These are phyloP conservation scores for Backusella parvicylindrica DNA, from an alignment of 192 early-diverging fungal genomes.

Conservation along the genomic window DNA sequence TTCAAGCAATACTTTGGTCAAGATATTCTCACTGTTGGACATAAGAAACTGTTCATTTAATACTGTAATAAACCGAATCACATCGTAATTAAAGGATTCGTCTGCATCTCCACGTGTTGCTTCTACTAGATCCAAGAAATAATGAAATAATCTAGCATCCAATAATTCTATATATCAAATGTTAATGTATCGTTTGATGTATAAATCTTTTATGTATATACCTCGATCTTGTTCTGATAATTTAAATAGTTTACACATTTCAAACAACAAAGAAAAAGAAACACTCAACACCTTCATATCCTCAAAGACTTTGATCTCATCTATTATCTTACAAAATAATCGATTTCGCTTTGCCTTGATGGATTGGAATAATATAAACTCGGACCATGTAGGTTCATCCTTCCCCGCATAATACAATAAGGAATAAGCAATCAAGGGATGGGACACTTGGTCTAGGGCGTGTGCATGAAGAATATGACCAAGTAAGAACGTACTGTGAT, in stretches of 20 bases:
- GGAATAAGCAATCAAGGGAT: constrained; percentile 43
- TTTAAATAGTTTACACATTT: constrained; percentile 57
- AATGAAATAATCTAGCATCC: constrained; percentile 42
- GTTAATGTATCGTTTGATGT: background rate
- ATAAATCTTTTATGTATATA: constrained; percentile 12
- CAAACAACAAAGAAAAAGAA: constrained; percentile 51
- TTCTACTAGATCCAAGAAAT: constrained; percentile 59
- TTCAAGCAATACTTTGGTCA: constrained; percentile 44
- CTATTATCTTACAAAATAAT: constrained; percentile 46
- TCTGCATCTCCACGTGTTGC: constrained; percentile 48
- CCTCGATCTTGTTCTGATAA: constrained; percentile 49
- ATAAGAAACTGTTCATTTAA: constrained; percentile 72
- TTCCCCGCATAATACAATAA: constrained; percentile 44
- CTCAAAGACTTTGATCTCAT: constrained; percentile 34
- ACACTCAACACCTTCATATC: constrained; percentile 36
- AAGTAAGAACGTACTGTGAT: constrained; percentile 31
- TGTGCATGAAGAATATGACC: constrained; percentile 26
- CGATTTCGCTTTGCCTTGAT: constrained; percentile 16
- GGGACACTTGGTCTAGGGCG: constrained; percentile 19
- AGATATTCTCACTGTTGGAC: constrained; percentile 43
- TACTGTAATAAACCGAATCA: constrained; percentile 53
- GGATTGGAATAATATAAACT: constrained; percentile 33
- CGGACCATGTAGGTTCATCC: constrained; percentile 40
- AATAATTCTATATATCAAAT: constrained; percentile 39
- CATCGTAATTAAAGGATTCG: constrained; percentile 51